Conservation (phyloP, 2,329 filamentous ascomycete species). For the Pseudocercospora pini-densiflorae region DNA sequence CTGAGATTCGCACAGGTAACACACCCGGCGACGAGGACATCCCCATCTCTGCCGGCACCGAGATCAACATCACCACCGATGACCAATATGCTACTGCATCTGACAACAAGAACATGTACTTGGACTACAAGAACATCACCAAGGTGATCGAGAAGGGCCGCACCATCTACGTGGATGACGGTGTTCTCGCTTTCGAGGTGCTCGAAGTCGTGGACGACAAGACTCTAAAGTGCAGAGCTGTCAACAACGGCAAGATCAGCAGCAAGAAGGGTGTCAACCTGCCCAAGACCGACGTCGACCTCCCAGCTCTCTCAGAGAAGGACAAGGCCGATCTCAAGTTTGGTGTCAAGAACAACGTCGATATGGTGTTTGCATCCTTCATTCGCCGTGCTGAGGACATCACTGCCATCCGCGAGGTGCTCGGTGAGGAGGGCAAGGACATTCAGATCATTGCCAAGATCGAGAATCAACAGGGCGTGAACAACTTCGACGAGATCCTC, state of each 20-base stretch:
- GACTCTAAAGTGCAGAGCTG: conserved; percentile 81
- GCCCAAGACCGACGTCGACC: conserved; percentile 97
- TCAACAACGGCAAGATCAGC: conserved; percentile 99
- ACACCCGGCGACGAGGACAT: conserved; percentile 72
- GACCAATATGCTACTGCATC: conserved; percentile 84
- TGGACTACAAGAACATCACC: conserved; percentile 99
- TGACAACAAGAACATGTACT: conserved; percentile 95
- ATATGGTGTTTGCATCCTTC: conserved; percentile 99
- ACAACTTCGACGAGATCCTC: conserved; percentile 99
- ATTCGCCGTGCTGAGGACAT: conserved; percentile 96
- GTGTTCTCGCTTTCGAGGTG: conserved; percentile 95
- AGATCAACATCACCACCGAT: conserved; percentile 97
- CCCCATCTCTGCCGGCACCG: conserved; percentile 78
- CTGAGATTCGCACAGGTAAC: conserved; percentile 85
- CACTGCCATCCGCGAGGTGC: conserved; percentile 84
- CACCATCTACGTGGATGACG: conserved; percentile 97
- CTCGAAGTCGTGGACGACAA: conserved; percentile 84
- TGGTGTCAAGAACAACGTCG: conserved; percentile 97
- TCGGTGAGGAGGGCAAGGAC: conserved; percentile 89
- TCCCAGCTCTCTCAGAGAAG: conserved; percentile 96
- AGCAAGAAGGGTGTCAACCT: conserved; percentile 99
- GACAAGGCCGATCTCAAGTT: conserved; percentile 93
- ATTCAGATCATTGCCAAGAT: conserved; percentile 99
- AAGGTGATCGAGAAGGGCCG: conserved; percentile 92
- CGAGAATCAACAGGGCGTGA: conserved; percentile 99